Conservation (phyloP, 139 green algal genomes). For the Ettlia oleoabundans region DNA sequence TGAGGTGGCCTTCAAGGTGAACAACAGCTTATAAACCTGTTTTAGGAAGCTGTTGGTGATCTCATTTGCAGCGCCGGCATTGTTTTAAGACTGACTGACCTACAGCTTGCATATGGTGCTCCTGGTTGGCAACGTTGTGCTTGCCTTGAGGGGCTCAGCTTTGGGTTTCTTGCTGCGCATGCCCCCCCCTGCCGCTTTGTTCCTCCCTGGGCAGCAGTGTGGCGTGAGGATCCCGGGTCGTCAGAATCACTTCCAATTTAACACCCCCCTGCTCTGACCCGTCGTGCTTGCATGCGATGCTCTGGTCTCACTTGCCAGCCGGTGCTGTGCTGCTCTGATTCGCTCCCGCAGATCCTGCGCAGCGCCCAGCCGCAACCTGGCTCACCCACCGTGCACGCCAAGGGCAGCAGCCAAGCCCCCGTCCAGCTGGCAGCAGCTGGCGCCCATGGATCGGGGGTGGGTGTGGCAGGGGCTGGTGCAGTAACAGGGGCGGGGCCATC, state of each 20-base stretch:
- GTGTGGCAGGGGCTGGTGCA: not conserved
- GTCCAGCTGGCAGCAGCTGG: not conserved
- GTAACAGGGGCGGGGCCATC: not conserved
- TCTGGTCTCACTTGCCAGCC: not conserved
- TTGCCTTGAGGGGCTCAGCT: no score
- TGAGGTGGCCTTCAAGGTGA: conserved; percentile 2
- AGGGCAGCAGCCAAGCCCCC: not conserved
- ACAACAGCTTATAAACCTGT: not conserved
- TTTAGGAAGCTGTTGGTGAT: not conserved
- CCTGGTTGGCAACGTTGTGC: no score
- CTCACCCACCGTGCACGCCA: not conserved
- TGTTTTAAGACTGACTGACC: no score
- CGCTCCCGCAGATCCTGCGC: not conserved
- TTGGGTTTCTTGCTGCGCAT: no score
- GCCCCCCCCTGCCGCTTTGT: no score
- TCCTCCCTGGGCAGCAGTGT: no score
- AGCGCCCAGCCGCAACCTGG: not conserved
- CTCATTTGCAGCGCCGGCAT: not conserved
- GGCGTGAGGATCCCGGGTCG: no score
- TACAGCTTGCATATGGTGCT: no score
- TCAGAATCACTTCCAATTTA: no score
- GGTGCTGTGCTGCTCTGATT: not conserved
- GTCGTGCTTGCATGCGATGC: not conserved
- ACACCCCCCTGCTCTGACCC: not conserved
- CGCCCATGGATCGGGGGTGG: not conserved